phyloP scores from a whole-genome alignment of 306 rosid genomes.

The Medicago truncatula region MtrunA17r5.0-ANR NC_053045.1:58421501-58422000 shows the following conservation, averaged over 20 bases:
- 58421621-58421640: constrained; percentile 8
- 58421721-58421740: too few relatives aligned
- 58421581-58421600: constrained; percentile 17
- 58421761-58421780: too few relatives aligned
- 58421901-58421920: too few relatives aligned
- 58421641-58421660: neutral
- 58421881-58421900: too few relatives aligned
- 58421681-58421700: too few relatives aligned
- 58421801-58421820: too few relatives aligned
- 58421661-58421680: neutral
- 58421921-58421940: neutral
- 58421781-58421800: too few relatives aligned
- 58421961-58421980: constrained; percentile 34
- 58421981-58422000: constrained; percentile 94
- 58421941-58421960: neutral
- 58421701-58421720: too few relatives aligned
- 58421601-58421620: neutral
- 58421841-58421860: too few relatives aligned
- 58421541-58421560: constrained; percentile 99
- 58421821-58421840: too few relatives aligned
- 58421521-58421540: constrained; percentile 97
- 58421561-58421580: constrained; percentile 83
- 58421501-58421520: constrained; percentile 83
- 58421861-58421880: too few relatives aligned
- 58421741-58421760: too few relatives aligned